phyloP scores from a whole-genome alignment of 495 filamentous ascomycete genomes.

The Pyrenopolyporus hunteri region DNA sequence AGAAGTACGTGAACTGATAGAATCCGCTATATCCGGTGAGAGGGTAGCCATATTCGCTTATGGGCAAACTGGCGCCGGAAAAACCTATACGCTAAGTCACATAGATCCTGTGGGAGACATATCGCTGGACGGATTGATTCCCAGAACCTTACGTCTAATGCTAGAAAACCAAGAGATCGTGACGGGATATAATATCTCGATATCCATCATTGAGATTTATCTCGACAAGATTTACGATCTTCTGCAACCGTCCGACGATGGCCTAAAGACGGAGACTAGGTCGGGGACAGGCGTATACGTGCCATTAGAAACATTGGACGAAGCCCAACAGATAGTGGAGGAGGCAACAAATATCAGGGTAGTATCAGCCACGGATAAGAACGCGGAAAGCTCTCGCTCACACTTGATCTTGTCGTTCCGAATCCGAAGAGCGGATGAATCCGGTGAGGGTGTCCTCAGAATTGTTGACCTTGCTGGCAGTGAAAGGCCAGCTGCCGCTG shows the following conservation, averaged over 20 bases:
- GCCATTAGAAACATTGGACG: background rate
- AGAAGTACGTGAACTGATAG: slow-evolving; percentile 92
- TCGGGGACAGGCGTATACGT: background rate
- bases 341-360: background rate
- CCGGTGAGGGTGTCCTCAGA: slow-evolving; percentile 77
- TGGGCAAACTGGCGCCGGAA: slow-evolving; percentile 57
- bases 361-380: slow-evolving; percentile 71
- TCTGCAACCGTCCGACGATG: slow-evolving; percentile 60
- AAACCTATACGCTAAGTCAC: slow-evolving; percentile 51
- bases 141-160: slow-evolving; percentile 82
- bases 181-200: slow-evolving; percentile 75
- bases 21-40: slow-evolving; percentile 88
- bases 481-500: slow-evolving; percentile 81
- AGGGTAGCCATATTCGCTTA: slow-evolving; percentile 72
- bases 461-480: slow-evolving; percentile 95
- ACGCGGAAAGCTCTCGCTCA: slow-evolving; percentile 88
- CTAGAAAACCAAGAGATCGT: slow-evolving; percentile 62
- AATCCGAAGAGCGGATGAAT: slow-evolving; percentile 46
- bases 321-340: slow-evolving; percentile 12
- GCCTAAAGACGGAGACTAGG: slow-evolving; percentile 71
- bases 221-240: slow-evolving; percentile 93
- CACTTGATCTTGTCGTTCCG: slow-evolving; percentile 93
- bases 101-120: slow-evolving; percentile 51
- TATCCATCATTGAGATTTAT: slow-evolving; percentile 94
- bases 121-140: slow-evolving; percentile 88